Conservation (phyloP, 768 basidiomycete species). For the Suillus alpinus region DNA sequence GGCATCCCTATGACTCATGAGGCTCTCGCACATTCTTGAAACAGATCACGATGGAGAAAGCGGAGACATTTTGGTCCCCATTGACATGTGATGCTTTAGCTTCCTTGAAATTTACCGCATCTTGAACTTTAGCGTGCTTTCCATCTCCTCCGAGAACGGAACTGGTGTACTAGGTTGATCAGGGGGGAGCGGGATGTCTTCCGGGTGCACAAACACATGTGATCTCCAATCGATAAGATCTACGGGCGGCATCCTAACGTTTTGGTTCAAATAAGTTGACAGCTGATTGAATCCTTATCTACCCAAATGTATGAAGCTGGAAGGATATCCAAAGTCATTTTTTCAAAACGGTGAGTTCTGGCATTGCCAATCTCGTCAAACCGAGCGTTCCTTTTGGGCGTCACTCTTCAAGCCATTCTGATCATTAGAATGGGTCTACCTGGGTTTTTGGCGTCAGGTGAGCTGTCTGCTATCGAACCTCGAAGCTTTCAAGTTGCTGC, state of each 20-base stretch:
- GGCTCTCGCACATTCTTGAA: not conserved
- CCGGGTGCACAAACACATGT: not conserved
- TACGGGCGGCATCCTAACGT: not conserved
- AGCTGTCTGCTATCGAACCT: not conserved
- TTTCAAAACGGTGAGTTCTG: not conserved
- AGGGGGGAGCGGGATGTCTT: not conserved
- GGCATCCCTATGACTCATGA: not conserved
- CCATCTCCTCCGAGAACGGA: not conserved
- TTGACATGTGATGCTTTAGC: not conserved
- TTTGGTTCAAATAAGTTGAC: not conserved
- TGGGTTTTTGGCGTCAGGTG: not conserved
- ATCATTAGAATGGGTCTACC: not conserved
- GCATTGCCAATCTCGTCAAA: not conserved
- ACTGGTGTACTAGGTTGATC: not conserved
- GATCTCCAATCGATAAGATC: not conserved
- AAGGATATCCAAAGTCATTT: not conserved
- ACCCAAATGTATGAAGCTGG: not conserved
- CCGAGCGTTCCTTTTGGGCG: not conserved
- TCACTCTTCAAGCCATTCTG: not conserved
- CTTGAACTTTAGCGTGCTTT: not conserved
- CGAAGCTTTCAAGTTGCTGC: not conserved
- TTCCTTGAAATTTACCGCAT: not conserved
- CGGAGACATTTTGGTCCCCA: not conserved
- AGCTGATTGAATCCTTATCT: not conserved
- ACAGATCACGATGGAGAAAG: not conserved